phyloP scores from a whole-genome alignment of 2,329 filamentous ascomycete genomes.

The Cadophora luteo-olivacea region DNA sequence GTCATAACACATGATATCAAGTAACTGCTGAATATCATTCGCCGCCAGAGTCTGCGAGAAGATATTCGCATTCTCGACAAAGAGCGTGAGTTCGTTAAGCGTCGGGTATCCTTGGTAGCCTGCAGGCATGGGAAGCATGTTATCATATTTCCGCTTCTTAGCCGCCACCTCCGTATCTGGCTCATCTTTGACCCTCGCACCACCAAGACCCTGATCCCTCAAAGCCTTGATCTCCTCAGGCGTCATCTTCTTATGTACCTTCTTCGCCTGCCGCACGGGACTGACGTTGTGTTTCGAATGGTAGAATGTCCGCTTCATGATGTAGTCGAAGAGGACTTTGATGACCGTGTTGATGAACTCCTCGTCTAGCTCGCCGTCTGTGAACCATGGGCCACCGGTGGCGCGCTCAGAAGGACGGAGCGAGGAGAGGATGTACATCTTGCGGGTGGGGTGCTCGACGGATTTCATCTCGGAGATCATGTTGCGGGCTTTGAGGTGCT shows the following conservation, averaged over 20 bases:
- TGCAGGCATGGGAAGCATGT: slow-evolving; percentile 58
- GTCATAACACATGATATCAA: slow-evolving; percentile 90
- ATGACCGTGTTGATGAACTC: slow-evolving; percentile 84
- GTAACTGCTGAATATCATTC: slow-evolving; percentile 81
- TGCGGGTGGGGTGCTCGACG: slow-evolving; percentile 87
- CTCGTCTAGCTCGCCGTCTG: slow-evolving; percentile 86
- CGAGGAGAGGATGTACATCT: slow-evolving; percentile 93
- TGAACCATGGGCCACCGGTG: slow-evolving; percentile 94
- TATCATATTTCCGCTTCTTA: slow-evolving; percentile 25
- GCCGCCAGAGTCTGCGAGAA: slow-evolving; percentile 74
- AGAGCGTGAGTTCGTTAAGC: slow-evolving; percentile 75
- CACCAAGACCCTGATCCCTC: slow-evolving; percentile 36
- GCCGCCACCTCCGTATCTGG: slow-evolving; percentile 32
- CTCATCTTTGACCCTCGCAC: slow-evolving; percentile 27
- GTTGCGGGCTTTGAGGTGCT: slow-evolving; percentile 80
- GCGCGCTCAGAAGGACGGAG: slow-evolving; percentile 87
- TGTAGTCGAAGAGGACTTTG: slow-evolving; percentile 73
- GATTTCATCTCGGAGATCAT: slow-evolving; percentile 91
- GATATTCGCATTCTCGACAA: slow-evolving; percentile 72
- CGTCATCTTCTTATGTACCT: slow-evolving; percentile 58
- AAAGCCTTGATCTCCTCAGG: slow-evolving; percentile 47
- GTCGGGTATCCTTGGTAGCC: slow-evolving; percentile 84
- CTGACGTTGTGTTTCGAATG: slow-evolving; percentile 40
- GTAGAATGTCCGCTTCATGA: slow-evolving; percentile 76
- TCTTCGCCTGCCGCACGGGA: slow-evolving; percentile 57